Base-by-base conservation (phyloP, 2,329 filamentous ascomycete genomes). In the Botrytis fragariae region DNA sequence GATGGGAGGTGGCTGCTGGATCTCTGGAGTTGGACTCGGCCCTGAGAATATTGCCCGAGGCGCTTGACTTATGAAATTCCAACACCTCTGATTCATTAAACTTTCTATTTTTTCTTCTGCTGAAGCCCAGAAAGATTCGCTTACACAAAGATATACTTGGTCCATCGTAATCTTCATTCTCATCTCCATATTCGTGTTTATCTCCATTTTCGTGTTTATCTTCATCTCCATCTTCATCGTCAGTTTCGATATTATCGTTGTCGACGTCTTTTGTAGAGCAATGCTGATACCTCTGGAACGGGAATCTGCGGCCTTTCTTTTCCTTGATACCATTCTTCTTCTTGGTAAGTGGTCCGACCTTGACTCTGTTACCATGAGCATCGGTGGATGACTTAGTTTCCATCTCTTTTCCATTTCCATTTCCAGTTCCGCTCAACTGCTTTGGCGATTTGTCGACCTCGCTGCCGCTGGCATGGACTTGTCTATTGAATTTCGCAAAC, bases 311-410 rank as follows among this genome's bases (percentile, higher is more conserved):
- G 35, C 12, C 8, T 29, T 39, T 62, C 32, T 16, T 18, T 20
- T 7, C 16, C 14, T 20, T 25, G 22, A 2, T 8, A 18, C 10
- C 14, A 39, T 20, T 35, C 3, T 39, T 67, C 25, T 3, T 20
- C 2, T 20, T 4, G 1, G 7, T 22, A 45, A 14, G 4, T 14
- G 1, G 12, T 4, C 6, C 8, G n/a, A 0, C 10, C 4, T 12
- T 63, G 25, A 7, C 1, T 18, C 0, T 18, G 3, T 57, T 29
- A 29, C 51, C 14, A n/a, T 8, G 0, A 18, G 51, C 3, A 32
- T 32, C 3, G 10, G 6, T 39, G 35, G 12, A 37, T 22, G 10
- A 18, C 8, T 8, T 54, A 1, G 1, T 25, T 29, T 14, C 32
- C 45, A 14, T 29, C 25, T 8, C 14, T 12, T 10, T 68, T 42